Conservation (phyloP, 345 rosid genomes). For the Citrus maxima region DNA sequence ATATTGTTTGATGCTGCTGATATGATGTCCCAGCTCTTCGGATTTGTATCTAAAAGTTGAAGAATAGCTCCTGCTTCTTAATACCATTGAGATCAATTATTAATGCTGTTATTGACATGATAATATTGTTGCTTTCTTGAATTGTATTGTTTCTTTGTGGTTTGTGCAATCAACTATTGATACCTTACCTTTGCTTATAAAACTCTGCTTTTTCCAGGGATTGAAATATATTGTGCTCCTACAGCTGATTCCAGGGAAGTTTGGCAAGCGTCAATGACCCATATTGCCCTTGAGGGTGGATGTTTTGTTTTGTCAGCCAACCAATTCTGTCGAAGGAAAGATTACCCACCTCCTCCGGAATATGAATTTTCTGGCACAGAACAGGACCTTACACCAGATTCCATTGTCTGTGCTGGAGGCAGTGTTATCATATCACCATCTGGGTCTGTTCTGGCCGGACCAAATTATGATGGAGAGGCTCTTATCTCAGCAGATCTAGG, state of each 20-base stretch:
- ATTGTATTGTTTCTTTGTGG: neutral
- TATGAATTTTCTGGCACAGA: slow-evolving; percentile 65
- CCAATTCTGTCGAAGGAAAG: slow-evolving; percentile 84
- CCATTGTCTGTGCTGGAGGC: slow-evolving; percentile 89
- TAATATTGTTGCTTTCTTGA: neutral
- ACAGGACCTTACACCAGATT: slow-evolving; percentile 63
- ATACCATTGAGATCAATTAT: neutral
- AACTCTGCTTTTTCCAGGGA: slow-evolving; percentile 36
- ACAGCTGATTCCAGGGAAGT: slow-evolving; percentile 83
- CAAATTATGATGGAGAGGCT: slow-evolving; percentile 83
- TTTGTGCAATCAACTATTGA: neutral
- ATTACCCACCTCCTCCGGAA: slow-evolving; percentile 90
- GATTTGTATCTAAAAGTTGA: neutral
- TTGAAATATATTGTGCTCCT: slow-evolving; percentile 94
- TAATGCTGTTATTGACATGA: neutral
- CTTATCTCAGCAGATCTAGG: slow-evolving; percentile 90
- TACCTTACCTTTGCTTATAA: slow-evolving; percentile 5
- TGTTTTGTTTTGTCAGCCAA: slow-evolving; percentile 89
- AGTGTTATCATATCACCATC: slow-evolving; percentile 86
- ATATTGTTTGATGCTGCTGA: neutral
- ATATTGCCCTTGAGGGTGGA: slow-evolving; percentile 96
- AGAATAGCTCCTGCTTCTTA: neutral
- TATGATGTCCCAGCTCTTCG: neutral
- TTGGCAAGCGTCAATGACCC: slow-evolving; percentile 92
- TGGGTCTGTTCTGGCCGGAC: slow-evolving; percentile 84